A percentile compares a stretch with the other conserved stretches of the same genome.
These are phyloP conservation scores for Phytophthora agathidicida DNA, from an alignment of 352 stramenopile genomes.

Conservation along the genomic window DNA sequence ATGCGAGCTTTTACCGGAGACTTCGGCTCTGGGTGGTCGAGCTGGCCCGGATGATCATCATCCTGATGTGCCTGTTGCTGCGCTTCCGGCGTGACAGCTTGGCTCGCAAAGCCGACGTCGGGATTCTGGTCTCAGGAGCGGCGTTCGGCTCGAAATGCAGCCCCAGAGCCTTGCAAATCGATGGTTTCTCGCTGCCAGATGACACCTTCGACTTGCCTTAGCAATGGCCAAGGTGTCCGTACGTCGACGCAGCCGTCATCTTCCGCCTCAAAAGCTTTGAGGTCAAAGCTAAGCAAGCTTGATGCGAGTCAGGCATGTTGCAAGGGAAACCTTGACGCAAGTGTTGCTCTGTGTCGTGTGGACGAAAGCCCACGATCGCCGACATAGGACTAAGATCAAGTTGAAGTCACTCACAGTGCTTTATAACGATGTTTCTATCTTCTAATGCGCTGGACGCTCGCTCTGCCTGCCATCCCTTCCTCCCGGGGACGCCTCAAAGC, in stretches of 20 bases:
- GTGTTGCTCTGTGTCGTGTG: slow-evolving; percentile 5
- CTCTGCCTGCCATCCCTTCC: slow-evolving; percentile 14
- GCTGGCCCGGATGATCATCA: background rate
- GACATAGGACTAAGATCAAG: background rate
- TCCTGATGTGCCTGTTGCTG: slow-evolving; percentile 18
- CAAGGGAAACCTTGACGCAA: slow-evolving; percentile 11
- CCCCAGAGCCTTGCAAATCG: slow-evolving; percentile 20
- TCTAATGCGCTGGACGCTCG: slow-evolving; percentile 20
- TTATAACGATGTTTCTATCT: slow-evolving; percentile 18
- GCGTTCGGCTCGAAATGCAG: background rate
- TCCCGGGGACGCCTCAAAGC: slow-evolving; percentile 8
- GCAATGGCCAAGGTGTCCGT: slow-evolving; percentile 13
- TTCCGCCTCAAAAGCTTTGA: background rate
- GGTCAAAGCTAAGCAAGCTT: slow-evolving; percentile 1
- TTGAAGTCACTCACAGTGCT: slow-evolving; percentile 18
- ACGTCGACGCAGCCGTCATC: slow-evolving; percentile 14
- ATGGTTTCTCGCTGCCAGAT: slow-evolving; percentile 15
- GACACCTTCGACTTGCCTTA: slow-evolving; percentile 21
- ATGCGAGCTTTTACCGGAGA: background rate
- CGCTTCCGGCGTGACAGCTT: slow-evolving; percentile 34
- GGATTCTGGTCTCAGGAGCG: slow-evolving; percentile 26
- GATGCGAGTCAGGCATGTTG: too few relatives aligned
- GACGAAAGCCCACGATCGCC: background rate
- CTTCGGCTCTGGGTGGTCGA: slow-evolving; percentile 19
- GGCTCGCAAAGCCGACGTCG: slow-evolving; percentile 13